phyloP scores from a whole-genome alignment of 495 filamentous ascomycete species.

The Tuber borchii region DNA sequence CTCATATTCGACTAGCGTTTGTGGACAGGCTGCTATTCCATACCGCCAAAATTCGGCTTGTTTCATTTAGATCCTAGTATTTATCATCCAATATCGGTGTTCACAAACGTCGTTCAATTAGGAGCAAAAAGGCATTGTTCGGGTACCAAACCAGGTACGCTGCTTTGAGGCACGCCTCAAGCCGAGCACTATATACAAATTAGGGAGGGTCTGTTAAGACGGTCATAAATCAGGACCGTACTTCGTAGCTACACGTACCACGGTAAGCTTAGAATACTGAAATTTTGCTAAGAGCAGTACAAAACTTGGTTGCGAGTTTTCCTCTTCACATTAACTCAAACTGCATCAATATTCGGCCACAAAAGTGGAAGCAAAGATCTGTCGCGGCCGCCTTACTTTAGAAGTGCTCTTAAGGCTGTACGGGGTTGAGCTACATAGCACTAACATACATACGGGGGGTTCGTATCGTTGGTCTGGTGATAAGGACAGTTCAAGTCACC shows the following conservation, averaged over 20 bases:
- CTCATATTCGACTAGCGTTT: too few relatives aligned
- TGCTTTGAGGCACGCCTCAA: neutral
- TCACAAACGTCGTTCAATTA: too few relatives aligned
- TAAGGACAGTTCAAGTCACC: neutral
- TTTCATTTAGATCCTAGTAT: too few relatives aligned
- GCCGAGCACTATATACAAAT: neutral
- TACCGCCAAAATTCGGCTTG: too few relatives aligned
- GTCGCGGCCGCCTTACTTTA: neutral
- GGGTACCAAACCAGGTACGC: neutral
- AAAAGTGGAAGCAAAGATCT: neutral
- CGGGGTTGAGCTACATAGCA: neutral
- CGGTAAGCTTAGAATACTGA: neutral
- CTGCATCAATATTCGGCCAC: neutral
- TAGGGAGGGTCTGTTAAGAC: neutral
- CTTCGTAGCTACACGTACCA: neutral
- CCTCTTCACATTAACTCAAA: neutral
- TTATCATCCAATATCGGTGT: too few relatives aligned
- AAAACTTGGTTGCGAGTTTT: neutral
- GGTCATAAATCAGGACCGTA: neutral
- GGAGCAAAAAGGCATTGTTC: neutral
- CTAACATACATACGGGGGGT: neutral
- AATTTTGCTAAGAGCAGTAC: neutral
- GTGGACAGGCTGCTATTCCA: too few relatives aligned
- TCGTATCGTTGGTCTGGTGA: neutral
- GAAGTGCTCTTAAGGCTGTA: neutral